Conservation (phyloP, 345 rosid genomes). For the Gossypium herbaceum region DNA sequence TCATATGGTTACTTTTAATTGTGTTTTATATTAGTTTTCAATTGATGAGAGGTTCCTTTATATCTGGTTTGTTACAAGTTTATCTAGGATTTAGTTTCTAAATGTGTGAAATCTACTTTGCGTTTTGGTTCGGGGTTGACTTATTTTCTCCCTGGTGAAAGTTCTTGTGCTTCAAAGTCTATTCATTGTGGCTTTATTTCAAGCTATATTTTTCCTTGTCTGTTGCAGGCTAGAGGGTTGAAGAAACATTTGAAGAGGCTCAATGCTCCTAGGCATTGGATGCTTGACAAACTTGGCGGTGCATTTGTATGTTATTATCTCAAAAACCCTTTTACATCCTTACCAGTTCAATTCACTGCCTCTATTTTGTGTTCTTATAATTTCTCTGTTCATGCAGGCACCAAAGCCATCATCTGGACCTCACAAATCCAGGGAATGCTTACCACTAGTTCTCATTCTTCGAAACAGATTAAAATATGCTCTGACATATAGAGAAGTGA, state of each 20-base stretch:
- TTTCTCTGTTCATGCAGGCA: constrained; percentile 35
- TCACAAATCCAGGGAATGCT: constrained; percentile 76
- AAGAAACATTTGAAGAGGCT: constrained; percentile 67
- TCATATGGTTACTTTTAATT: background rate
- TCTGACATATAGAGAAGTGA: constrained; percentile 54
- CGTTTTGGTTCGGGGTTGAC: too few species aligned
- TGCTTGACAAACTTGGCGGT: constrained; percentile 73
- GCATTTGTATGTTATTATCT: constrained; percentile 49
- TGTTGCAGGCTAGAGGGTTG: constrained; percentile 54
- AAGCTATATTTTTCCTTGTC: background rate
- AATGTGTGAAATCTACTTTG: too few species aligned
- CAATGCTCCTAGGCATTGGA: constrained; percentile 60
- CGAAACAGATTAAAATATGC: constrained; percentile 61
- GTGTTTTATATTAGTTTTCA: background rate
- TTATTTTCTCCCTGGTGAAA: too few species aligned
- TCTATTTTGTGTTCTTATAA: background rate
- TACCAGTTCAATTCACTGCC: background rate
- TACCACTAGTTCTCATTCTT: constrained; percentile 49
- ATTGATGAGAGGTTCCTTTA: too few species aligned
- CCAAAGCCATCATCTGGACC: constrained; percentile 85
- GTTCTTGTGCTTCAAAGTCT: background rate
- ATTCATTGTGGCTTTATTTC: background rate
- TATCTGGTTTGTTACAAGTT: too few species aligned
- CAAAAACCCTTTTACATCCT: background rate
- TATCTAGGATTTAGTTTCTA: too few species aligned